These are phyloP conservation scores for Podospora anserina DNA, from an alignment of 495 filamentous ascomycete genomes.

Conservation along the genomic window DNA sequence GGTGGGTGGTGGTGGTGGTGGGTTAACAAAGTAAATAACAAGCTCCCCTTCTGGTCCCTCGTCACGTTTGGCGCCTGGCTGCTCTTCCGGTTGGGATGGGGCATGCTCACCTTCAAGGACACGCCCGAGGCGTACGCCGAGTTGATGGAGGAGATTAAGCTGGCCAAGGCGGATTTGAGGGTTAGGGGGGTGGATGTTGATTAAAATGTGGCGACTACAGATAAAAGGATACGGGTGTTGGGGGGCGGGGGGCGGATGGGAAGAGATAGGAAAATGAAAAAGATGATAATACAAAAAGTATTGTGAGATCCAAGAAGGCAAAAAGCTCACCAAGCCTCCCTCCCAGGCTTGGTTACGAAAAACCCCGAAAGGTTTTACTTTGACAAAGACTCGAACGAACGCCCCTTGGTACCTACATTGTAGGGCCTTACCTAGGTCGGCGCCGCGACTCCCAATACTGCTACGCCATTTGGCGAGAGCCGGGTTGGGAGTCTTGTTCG, in stretches of 20 bases:
- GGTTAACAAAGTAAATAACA: neutral
- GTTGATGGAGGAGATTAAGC: slow-evolving; percentile 75
- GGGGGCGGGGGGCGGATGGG: too few species aligned
- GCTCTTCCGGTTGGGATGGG: slow-evolving; percentile 83
- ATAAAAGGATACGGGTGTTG: too few species aligned
- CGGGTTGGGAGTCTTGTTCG: too few species aligned
- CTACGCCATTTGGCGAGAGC: neutral
- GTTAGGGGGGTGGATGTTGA: slow-evolving; percentile 72
- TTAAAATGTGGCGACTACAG: slow-evolving; percentile 22
- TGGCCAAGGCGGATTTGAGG: slow-evolving; percentile 63
- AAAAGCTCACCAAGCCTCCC: neutral
- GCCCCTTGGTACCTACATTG: neutral
- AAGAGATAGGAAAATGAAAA: too few species aligned
- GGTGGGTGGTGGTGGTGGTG: too few species aligned
- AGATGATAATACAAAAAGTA: too few species aligned
- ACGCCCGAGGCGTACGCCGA: slow-evolving; percentile 88
- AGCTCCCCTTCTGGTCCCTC: slow-evolving; percentile 90
- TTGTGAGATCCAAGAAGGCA: neutral
- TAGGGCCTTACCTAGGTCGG: neutral
- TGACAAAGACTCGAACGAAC: neutral
- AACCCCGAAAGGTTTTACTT: neutral
- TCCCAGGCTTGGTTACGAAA: neutral
- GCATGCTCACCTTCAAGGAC: slow-evolving; percentile 94
- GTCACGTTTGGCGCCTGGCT: slow-evolving; percentile 93
- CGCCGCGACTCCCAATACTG: neutral